Base-by-base conservation (phyloP, 2,329 filamentous ascomycete species). In the Tolypocladium inflatum region DNA sequence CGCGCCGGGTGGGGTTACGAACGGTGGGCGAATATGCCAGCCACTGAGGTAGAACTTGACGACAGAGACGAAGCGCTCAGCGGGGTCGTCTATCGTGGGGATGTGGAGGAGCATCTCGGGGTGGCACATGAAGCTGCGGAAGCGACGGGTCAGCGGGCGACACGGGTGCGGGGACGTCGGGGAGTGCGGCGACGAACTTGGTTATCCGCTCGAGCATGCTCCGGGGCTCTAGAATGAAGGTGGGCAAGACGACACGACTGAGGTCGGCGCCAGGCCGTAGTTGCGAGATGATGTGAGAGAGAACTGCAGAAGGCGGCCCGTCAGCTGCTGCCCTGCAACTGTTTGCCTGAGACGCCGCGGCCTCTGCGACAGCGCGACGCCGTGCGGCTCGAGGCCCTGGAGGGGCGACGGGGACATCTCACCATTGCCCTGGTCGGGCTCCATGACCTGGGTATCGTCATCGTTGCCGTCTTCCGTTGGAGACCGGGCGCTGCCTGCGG, bases 171-270 rank as follows among this genome's bases (percentile, higher is more conserved):
- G 15, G 42, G 33, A 15, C 19, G 52, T 35, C 10, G 39, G 33
- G 55, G 58, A 17, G 13, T 45, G 55, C 52, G 35, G 55, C 52
- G 35, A 77, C 85, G 64, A 78, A 96, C 92, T 99, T 99, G 68
- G 94, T 99, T 72, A 99, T 99, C 66, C 94, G 86, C 76, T 99
- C 94, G 67, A 99, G 79, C 94, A 99, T 99, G 66, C 92, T 97
- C 69, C 92, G 87, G 30, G 94, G 94, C 74, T 99, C 94, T 66
- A 99, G 85, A 68, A 99, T 99, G 73, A 99, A 99, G 54, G 94
- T 99, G 45, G 94, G 94, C 58, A 99, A 80, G 41, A 94, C 93
- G 62, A 99, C 92, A 66, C 93, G 85, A 74, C 91, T 96, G 66
- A 99, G 80, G 73, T 99, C 94, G 67, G 94, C 94, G 63, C 94